Base-by-base conservation (phyloP, 2,329 filamentous ascomycete species). In the Cladophialophora chaetospira region DNA sequence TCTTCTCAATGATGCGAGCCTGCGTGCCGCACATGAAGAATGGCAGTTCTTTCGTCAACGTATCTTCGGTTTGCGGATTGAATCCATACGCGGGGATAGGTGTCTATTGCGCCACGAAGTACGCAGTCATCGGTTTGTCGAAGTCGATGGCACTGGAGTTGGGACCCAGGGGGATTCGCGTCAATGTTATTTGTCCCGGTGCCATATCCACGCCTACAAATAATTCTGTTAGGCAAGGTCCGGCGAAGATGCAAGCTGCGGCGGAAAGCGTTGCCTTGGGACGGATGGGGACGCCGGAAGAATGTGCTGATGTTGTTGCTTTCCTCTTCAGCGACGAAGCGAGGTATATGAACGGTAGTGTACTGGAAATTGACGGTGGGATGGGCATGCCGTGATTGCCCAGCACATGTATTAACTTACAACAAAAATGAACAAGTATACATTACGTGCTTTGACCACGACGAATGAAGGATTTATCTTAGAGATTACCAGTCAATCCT, bases 141-240 rank as follows among this genome's bases (percentile, higher is more conserved):
- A 66, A 68, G 52, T 43, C 50, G 5, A 55, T 67, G 48, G 66
- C 65, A 4, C n/a, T 64, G 43, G 66, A 68, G 50, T 23, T 66
- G 6, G 66, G 66, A 0, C 42, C 50, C 10, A 81, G 84, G 67
- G 90, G 91, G 1, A 81, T 96, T 59, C 89, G 82, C 1, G 91
- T 96, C 31, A 96, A 96, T 71, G 89, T 88, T 6, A 89, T 96
- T 68, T 90, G 91, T 1, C 91, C 91, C 0, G 91, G 91, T 0
- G 96, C 96, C 72, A 89, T 96, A 65, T 88, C 83, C 47, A 96
- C 91, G 11, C 91, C 96, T 57, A 96, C 96, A 91, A 96, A 96
- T 71, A 81, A 47, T 51, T 36, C 28, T 23, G 40, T 33, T 15
- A 23, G 23, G 10, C 10, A 3, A 2, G 42, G 51, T 21, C 19